Conservation (phyloP, 2,329 filamentous ascomycete genomes). For the Aspergillus sp. region DNA sequence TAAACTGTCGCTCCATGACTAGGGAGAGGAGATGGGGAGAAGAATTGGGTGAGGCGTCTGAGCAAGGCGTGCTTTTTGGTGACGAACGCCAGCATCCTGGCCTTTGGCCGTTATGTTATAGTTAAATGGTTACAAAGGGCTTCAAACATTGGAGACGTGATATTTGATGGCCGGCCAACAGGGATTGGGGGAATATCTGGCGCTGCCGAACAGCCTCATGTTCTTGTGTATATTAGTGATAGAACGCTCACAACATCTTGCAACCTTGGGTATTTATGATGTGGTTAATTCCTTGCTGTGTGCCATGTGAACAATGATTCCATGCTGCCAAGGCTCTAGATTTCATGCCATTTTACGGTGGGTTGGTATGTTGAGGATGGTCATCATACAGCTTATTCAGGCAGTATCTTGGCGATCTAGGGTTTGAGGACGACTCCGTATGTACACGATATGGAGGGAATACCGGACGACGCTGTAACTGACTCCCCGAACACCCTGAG, state of each 20-base stretch:
- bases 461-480: too few relatives aligned
- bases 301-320: not conserved
- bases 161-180: constrained; percentile 12
- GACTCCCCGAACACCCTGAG: too few relatives aligned
- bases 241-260: not conserved
- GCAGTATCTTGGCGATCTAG: not conserved
- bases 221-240: not conserved
- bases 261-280: not conserved
- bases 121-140: constrained; percentile 16
- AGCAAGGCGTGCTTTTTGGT: too few relatives aligned
- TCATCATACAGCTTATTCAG: not conserved
- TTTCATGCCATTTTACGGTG: not conserved
- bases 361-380: not conserved
- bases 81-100: too few relatives aligned
- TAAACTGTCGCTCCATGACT: too few relatives aligned
- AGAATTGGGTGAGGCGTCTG: too few relatives aligned
- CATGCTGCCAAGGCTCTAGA: not conserved
- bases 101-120: not conserved
- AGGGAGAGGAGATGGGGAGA: too few relatives aligned
- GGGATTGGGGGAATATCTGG: not conserved
- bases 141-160: constrained; percentile 16
- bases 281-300: not conserved
- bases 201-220: not conserved
- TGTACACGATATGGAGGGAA: too few relatives aligned
- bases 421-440: too few relatives aligned